Evolutionary conservation across 441 rosid genomes (phyloP).

Genomic region (Gossypium davidsonii): DNA sequence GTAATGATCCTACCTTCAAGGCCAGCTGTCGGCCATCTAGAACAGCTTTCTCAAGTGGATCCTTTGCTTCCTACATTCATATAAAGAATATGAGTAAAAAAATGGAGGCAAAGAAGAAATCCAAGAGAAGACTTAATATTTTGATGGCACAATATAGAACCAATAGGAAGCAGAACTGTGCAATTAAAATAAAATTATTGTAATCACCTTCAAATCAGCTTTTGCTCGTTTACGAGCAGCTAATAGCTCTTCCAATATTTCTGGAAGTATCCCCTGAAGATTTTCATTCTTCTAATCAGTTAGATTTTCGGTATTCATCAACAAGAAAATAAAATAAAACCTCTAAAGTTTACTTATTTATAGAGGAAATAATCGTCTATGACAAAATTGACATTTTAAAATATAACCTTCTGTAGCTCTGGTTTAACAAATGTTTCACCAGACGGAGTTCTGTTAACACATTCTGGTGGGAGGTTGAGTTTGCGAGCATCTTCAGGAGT

Average conservation of each 20-base stretch:
- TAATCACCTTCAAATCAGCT: constrained; percentile 81
- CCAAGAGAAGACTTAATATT: constrained; percentile 9
- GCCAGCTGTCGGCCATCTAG: constrained; percentile 97
- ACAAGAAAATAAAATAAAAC: not conserved
- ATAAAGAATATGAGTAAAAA: constrained; percentile 19
- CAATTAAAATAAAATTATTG: not conserved
- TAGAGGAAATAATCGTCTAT: not conserved
- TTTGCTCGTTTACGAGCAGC: constrained; percentile 95
- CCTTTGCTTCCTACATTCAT: constrained; percentile 75
- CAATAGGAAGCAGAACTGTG: constrained; percentile 14
- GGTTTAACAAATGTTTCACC: constrained; percentile 94
- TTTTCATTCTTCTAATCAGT: constrained; percentile 8
- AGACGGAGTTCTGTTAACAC: constrained; percentile 80
- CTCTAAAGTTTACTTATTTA: not conserved
- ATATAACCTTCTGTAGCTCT: constrained; percentile 66
- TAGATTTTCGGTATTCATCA: not conserved
- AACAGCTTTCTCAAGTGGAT: constrained; percentile 96
- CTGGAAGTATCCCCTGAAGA: constrained; percentile 94
- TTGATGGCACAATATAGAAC: constrained; percentile 1
- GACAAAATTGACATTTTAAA: not conserved
- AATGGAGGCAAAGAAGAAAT: constrained; percentile 10
- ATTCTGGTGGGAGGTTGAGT: constrained; percentile 78
- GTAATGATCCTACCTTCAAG: constrained; percentile 53
- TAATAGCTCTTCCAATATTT: constrained; percentile 92
- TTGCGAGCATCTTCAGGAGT: constrained; percentile 82